A percentile compares a stretch with the other conserved stretches of the same genome.
These are phyloP conservation scores for Ceratocystis papillata DNA, from an alignment of 2,329 filamentous ascomycete species.

Conservation along the genomic window DNA sequence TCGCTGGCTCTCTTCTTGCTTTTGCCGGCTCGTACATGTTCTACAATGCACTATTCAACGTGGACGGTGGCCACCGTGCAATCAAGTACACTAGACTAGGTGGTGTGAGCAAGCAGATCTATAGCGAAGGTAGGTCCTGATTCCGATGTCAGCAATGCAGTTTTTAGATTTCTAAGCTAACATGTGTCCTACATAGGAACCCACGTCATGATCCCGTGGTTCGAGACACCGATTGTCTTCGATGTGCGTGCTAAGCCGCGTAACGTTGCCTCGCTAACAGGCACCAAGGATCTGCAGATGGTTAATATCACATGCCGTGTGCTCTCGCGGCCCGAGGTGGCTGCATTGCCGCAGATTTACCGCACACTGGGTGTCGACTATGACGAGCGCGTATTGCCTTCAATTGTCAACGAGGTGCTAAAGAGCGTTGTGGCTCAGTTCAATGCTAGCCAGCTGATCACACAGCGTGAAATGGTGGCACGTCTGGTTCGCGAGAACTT, in stretches of 20 bases:
- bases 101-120: conserved; percentile 94
- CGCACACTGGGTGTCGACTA: conserved; percentile 90
- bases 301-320: conserved; percentile 99
- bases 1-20: conserved; percentile 37
- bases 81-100: conserved; percentile 94
- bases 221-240: conserved; percentile 93
- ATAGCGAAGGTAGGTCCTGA: conserved; percentile 62
- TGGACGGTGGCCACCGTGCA: conserved; percentile 95
- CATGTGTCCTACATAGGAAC: conserved; percentile 50
- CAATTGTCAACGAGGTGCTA: conserved; percentile 95
- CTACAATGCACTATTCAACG: conserved; percentile 59
- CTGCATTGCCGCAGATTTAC: conserved; percentile 92
- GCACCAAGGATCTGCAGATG: conserved; percentile 99
- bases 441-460: conserved; percentile 96
- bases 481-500: conserved; percentile 86
- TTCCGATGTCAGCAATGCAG: background rate
- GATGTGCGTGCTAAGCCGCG: conserved; percentile 96
- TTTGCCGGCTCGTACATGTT: conserved; percentile 41
- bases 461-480: conserved; percentile 94
- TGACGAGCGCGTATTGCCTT: conserved; percentile 90
- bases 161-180: conserved; percentile 23
- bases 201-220: conserved; percentile 88
- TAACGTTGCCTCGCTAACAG: conserved; percentile 91
- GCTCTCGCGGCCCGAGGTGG: conserved; percentile 77
- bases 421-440: conserved; percentile 99